Percentiles rank a stretch among this genome's conserved stretches.
Conservation (phyloP, 2,329 filamentous ascomycete species). For the Exophiala alcalophila region DNA sequence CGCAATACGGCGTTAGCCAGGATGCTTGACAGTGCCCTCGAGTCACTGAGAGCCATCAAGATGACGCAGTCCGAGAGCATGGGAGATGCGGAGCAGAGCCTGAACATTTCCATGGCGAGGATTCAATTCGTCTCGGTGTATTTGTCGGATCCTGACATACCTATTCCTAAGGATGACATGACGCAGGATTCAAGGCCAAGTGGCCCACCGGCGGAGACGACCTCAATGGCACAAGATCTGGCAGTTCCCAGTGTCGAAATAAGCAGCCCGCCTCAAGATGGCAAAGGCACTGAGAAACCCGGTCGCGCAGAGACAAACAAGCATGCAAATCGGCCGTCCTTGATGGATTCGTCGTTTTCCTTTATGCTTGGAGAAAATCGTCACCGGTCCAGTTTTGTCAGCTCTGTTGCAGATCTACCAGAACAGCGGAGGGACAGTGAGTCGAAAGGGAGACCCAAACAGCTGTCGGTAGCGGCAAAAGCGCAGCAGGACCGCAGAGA, state of each 20-base stretch:
- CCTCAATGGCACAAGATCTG: background rate
- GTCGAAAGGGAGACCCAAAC: constrained; percentile 33
- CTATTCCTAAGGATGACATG: constrained; percentile 27
- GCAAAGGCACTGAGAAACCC: background rate
- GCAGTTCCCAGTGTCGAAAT: background rate
- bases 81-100: constrained; percentile 30
- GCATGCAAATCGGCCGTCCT: constrained; percentile 37
- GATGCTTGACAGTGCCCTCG: constrained; percentile 42
- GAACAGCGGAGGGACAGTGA: constrained; percentile 42
- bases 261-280: background rate
- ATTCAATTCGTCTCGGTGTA: constrained; percentile 45
- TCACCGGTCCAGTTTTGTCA: constrained; percentile 46
- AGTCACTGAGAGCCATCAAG: constrained; percentile 40
- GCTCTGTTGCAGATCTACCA: constrained; percentile 43
- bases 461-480: constrained; percentile 27
- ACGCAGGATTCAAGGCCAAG: background rate
- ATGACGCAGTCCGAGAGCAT: constrained; percentile 26
- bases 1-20: constrained; percentile 43
- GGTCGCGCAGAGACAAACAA: constrained; percentile 1
- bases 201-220: background rate
- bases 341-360: constrained; percentile 48
- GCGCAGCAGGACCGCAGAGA: constrained; percentile 32
- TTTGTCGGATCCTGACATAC: constrained; percentile 41
- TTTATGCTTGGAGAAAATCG: constrained; percentile 50
- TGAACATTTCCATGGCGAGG: constrained; percentile 40